Evolutionary conservation across 805 yeast species (phyloP), one percentile per base, ranked within the genome.

Genomic region (Ogataea ramenticola): DNA sequence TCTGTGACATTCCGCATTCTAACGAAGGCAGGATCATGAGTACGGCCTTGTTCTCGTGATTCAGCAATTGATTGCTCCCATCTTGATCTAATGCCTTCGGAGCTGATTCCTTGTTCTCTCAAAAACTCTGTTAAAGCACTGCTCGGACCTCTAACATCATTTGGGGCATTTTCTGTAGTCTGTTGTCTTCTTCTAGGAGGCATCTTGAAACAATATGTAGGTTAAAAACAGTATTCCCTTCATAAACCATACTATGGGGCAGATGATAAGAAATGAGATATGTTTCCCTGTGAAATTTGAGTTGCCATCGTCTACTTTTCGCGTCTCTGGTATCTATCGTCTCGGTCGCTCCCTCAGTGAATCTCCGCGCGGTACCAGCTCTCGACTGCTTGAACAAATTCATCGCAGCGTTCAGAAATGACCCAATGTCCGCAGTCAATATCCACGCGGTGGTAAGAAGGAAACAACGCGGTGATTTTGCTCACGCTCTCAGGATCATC

Each of bases 341-440:
- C n/a, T n/a, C n/a, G n/a, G n/a, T n/a, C n/a, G n/a, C n/a, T n/a
- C n/a, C n/a, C n/a, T n/a, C n/a, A n/a, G n/a, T n/a, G n/a, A n/a
- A 24, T 24, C 27, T 24, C 10, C 27, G 27, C 27, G 27, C 41
- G 30, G 11, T 59, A 42, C 66, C 65, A 90, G 22, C 79, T 81
- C 27, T 67, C 68, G 11, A 86, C 76, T 7, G 69, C 62, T 9
- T 70, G 74, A 36, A 85, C 70, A 52, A 91, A 88, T 55, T 82
- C 89, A 16, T 70, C 51, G 4, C 95, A 91, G 50, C 80, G 79
- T 56, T 90, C 96, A 32, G 86, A 78, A 46, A 90, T 86, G 3
- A 90, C 77, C 96, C 97, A 91, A 62, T 91, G 99, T 4, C 96
- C 95, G 2, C 87, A 74, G 30, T 86, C 80, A 22, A 93, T 68